Evolutionary conservation across 2,329 filamentous ascomycete species (phyloP).

Genomic region (Trichoderma breve): DNA sequence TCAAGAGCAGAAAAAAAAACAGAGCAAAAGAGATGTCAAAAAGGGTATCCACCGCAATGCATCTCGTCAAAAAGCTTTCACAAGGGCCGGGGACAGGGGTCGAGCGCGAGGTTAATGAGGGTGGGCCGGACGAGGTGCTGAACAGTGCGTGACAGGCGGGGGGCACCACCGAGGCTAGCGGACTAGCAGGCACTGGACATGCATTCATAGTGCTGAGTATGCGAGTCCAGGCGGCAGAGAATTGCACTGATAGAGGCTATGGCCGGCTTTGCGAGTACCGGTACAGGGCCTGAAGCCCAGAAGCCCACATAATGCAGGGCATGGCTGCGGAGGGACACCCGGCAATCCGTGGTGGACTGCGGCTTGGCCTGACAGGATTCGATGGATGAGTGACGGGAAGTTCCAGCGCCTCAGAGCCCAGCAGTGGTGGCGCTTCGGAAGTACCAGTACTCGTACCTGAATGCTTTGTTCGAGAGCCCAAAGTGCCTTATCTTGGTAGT

Average conservation of each 20-base stretch:
- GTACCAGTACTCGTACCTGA: neutral
- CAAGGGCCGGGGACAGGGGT: conserved; percentile 14
- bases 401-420: neutral
- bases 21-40: conserved; percentile 9
- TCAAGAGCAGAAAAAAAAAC: neutral
- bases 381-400: neutral
- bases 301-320: too few species aligned
- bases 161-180: neutral
- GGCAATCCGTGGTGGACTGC: too few species aligned
- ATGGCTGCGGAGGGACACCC: too few species aligned
- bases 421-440: neutral
- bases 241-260: neutral
- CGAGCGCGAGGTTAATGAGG: neutral
- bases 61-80: conserved; percentile 14
- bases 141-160: conserved; percentile 21
- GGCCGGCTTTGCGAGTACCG: neutral
- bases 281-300: neutral
- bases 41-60: neutral
- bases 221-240: neutral
- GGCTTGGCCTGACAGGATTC: neutral
- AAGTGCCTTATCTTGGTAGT: neutral
- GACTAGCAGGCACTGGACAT: neutral
- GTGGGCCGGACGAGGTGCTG: conserved; percentile 3
- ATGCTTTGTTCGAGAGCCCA: neutral
- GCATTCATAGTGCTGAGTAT: neutral